Base-by-base conservation (phyloP, 73 alveolate genomes). In the Paramecium pentaurelia region DNA sequence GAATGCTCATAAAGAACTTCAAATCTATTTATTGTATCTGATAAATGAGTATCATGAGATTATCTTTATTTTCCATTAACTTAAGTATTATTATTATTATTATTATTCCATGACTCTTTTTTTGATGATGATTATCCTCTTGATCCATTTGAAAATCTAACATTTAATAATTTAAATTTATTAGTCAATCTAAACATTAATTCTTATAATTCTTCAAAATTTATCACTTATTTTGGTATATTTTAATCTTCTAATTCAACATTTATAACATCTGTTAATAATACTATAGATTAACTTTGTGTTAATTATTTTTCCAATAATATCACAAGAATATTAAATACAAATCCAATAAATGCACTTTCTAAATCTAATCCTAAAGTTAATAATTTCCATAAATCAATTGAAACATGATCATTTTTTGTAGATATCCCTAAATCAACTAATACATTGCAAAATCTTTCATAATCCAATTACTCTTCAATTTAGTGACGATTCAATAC, bases 1-100 rank as follows among this genome's bases (percentile, higher is more conserved):
- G 91, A 80, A 42, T 80, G 91, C 73, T 80, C 91, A 80, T 80
- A 80, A 20, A 80, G 73, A 18, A 45, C 44, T 80, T 80, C 91
- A 80, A 80, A 80, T 80, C 91, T 42, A 80, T 80, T 80, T 9
- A 32, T 47, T 25, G 47, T 44, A 80, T 80, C 75, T 5, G 42
- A 22, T 3, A 38, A 10, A 7, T 75, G 22, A 36, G 58, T 22
- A 36, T 75, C 60, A 2, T n/a, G 12, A 25, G 7, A 9, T 80
- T 22, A 16, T 27, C 32, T 80, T 40, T 30, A 14, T 45, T 80
- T 80, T 44, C 68, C 44, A 80, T 40, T 34, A 20, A 8, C 5
- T 80, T 40, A 20, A n/a, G 7, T 9, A 27, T 80, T 44, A 54
- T 54, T 22, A 22, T 54, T 22, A 22, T 22, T 22, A 22, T 22